Conservation (phyloP, 768 basidiomycete species). For the Pulveroboletus frians region DNA sequence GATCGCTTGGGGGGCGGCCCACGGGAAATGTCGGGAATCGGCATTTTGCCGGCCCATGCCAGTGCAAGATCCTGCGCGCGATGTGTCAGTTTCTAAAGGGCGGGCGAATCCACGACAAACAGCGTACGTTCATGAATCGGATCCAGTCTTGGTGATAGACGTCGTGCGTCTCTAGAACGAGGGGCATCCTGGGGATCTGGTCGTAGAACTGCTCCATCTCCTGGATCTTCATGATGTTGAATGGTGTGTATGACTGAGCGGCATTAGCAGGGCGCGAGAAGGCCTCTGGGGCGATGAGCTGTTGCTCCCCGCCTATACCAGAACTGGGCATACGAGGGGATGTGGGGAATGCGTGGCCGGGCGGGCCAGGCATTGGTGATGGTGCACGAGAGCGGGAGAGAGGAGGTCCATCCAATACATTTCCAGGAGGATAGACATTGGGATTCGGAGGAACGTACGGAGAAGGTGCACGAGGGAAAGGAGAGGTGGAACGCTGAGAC, state of each 20-base stretch:
- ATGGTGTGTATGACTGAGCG: slow-evolving; percentile 61
- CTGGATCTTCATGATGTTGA: slow-evolving; percentile 65
- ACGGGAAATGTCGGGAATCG: slow-evolving; percentile 47
- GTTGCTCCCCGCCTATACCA: slow-evolving; percentile 25
- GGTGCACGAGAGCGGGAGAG: slow-evolving; percentile 42
- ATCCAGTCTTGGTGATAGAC: slow-evolving; percentile 77
- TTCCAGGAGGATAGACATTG: slow-evolving; percentile 51
- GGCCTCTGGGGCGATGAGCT: slow-evolving; percentile 61
- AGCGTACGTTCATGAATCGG: slow-evolving; percentile 64
- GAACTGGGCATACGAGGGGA: slow-evolving; percentile 28
- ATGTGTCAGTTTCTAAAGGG: too few relatives aligned
- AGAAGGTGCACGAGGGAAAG: slow-evolving; percentile 29
- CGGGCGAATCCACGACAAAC: background rate
- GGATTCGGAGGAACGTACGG: slow-evolving; percentile 23
- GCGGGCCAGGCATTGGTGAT: slow-evolving; percentile 48
- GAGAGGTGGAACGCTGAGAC: slow-evolving; percentile 26
- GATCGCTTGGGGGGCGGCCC: slow-evolving; percentile 54
- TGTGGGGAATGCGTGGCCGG: slow-evolving; percentile 24
- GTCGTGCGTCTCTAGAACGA: slow-evolving; percentile 68
- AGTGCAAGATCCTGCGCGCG: slow-evolving; percentile 57
- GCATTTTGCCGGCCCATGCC: slow-evolving; percentile 74
- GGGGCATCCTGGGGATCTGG: slow-evolving; percentile 65
- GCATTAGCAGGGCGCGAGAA: slow-evolving; percentile 71
- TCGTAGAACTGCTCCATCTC: slow-evolving; percentile 74
- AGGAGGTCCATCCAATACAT: slow-evolving; percentile 52